Conservation (phyloP, 164 flowering plant genomes). For the Tinospora cordifolia region DNA sequence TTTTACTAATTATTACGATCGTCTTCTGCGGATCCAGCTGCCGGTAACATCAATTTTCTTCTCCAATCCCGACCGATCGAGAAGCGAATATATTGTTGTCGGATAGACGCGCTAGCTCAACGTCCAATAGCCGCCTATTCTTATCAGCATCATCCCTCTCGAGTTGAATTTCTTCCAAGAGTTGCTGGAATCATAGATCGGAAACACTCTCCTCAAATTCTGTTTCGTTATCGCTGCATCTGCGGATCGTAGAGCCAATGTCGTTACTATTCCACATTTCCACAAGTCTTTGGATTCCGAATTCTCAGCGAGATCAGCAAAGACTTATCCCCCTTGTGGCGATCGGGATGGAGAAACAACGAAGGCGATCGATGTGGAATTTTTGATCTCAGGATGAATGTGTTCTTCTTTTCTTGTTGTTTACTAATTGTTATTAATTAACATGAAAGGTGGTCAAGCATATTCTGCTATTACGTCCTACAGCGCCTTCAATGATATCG, state of each 20-base stretch:
- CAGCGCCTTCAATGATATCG: not conserved
- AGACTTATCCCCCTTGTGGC: too few relatives aligned
- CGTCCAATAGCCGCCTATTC: too few relatives aligned
- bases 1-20: too few relatives aligned
- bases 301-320: not conserved
- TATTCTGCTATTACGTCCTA: not conserved
- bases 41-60: too few relatives aligned
- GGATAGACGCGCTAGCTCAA: too few relatives aligned
- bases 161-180: not conserved
- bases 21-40: too few relatives aligned
- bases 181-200: not conserved
- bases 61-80: too few relatives aligned
- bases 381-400: not conserved
- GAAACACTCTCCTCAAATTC: slow-evolving; percentile 3
- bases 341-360: not conserved
- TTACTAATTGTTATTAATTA: too few relatives aligned
- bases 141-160: not conserved
- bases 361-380: not conserved
- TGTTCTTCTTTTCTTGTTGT: not conserved
- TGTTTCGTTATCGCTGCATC: not conserved
- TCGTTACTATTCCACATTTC: too few relatives aligned
- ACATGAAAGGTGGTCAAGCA: too few relatives aligned
- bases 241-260: not conserved
- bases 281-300: not conserved
- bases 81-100: too few relatives aligned